Percentiles rank a stretch among this genome's conserved stretches.
phyloP scores from a whole-genome alignment of 2,329 filamentous ascomycete species.

The Botrytis hyacinthi region DNA sequence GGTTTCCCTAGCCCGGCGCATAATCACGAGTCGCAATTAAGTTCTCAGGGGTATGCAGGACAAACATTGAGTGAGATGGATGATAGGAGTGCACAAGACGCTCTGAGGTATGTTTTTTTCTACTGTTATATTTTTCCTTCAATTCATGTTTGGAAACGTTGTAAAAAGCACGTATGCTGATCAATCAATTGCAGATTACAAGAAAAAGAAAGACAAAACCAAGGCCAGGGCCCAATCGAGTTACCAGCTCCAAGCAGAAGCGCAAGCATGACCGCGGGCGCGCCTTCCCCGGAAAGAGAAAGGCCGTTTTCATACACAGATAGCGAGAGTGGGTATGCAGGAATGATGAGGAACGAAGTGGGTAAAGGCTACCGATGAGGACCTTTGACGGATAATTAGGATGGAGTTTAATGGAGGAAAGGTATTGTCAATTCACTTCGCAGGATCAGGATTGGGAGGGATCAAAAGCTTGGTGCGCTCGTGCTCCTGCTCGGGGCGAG shows the following conservation, averaged over 20 bases:
- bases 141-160: not conserved
- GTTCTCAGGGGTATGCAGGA: not conserved
- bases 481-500: not conserved
- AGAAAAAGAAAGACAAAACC: conserved; percentile 13
- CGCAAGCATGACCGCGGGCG: conserved; percentile 11
- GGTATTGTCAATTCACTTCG: not conserved
- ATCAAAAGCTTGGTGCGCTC: not conserved
- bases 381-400: not conserved
- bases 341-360: conserved; percentile 9
- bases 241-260: conserved; percentile 16
- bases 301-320: conserved; percentile 19
- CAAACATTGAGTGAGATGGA: conserved; percentile 11
- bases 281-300: conserved; percentile 10
- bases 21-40: not conserved
- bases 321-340: conserved; percentile 21
- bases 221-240: conserved; percentile 13
- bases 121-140: too few relatives aligned
- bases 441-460: not conserved
- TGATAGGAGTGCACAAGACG: conserved; percentile 12
- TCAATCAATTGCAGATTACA: not conserved
- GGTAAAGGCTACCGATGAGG: not conserved
- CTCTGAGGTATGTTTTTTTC: conserved; percentile 7
- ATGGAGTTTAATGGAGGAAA: not conserved
- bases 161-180: not conserved
- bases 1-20: conserved; percentile 15